Evolutionary conservation across 306 rosid species (phyloP).

Genomic region (Astragalus membranaceus): DNA sequence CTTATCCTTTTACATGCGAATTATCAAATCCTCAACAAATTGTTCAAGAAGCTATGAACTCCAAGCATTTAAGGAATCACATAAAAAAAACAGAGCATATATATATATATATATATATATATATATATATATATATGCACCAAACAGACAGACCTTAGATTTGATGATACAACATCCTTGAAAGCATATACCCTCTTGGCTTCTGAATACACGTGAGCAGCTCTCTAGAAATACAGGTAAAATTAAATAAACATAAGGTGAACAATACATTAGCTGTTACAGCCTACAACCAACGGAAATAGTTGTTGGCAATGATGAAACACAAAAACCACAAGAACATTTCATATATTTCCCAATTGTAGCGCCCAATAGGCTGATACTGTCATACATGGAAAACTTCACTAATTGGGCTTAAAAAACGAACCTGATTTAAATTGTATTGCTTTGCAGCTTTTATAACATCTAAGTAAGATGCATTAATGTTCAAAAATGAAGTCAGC

Average conservation of each 20-base stretch:
- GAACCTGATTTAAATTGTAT: slow-evolving; percentile 82
- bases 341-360: slow-evolving; percentile 1
- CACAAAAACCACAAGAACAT: not conserved
- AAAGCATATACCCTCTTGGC: too few species aligned
- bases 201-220: too few species aligned
- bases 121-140: too few species aligned
- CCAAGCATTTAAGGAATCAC: too few species aligned
- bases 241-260: too few species aligned
- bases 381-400: not conserved
- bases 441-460: slow-evolving; percentile 76
- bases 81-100: too few species aligned
- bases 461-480: slow-evolving; percentile 66
- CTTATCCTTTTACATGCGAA: not conserved
- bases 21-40: not conserved
- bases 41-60: not conserved
- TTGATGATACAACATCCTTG: too few species aligned
- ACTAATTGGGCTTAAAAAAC: not conserved
- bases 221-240: too few species aligned
- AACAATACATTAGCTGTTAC: not conserved
- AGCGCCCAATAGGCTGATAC: too few species aligned
- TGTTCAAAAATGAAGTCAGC: slow-evolving; percentile 47
- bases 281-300: not conserved
- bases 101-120: too few species aligned
- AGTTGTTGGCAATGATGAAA: slow-evolving; percentile 10
- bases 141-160: too few species aligned